Base-by-base conservation (phyloP, 2,329 filamentous ascomycete genomes). In the Myotisia sp. region DNA sequence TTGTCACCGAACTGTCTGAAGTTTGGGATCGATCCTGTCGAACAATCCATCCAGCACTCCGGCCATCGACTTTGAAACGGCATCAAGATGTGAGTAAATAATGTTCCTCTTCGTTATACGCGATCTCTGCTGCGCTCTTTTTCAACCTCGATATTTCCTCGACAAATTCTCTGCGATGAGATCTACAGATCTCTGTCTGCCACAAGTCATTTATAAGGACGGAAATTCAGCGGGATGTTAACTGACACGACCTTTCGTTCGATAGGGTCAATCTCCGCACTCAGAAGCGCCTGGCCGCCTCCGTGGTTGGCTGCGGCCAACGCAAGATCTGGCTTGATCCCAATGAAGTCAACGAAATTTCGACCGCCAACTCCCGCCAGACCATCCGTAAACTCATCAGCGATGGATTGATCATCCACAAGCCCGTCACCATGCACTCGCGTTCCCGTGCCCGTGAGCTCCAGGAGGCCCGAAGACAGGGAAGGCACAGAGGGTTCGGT, bases 291-390 rank as follows among this genome's bases (percentile, higher is more conserved):
- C 86, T 98, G 62, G 90, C 90, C 67, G 84, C 90, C 63, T 82
- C 87, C 69, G 90, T 98, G 67, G 83, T 93, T 67, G 85, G 85
- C 76, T 92, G 84, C 74, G 90, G 90, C 66, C 79, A 98, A 82
- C 83, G 87, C 79, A 98, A 98, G 83, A 92, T 98, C 72, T 98
- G 90, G 90, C 86, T 98, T 65, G 90, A 98, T 71, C 90, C 90
- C 68, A 95, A 92, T 67, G 90, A 98, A 75, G 77, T 86, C 71
- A 90, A 70, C 75, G 90, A 98, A 72, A 98, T 98, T 73, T 85
- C 82, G 74, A 95, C 94, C 70, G 90, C 90, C 79, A 98, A 98
- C 82, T 95, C 87, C 59, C 87, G 90, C 62, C 87, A 95, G 75
- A 94, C 87, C 56, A 80, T 98, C 78, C 87, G 92, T 74, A 98